Evolutionary conservation across 2,329 filamentous ascomycete genomes (phyloP).

Genomic region (Hypoxylon sp.): DNA sequence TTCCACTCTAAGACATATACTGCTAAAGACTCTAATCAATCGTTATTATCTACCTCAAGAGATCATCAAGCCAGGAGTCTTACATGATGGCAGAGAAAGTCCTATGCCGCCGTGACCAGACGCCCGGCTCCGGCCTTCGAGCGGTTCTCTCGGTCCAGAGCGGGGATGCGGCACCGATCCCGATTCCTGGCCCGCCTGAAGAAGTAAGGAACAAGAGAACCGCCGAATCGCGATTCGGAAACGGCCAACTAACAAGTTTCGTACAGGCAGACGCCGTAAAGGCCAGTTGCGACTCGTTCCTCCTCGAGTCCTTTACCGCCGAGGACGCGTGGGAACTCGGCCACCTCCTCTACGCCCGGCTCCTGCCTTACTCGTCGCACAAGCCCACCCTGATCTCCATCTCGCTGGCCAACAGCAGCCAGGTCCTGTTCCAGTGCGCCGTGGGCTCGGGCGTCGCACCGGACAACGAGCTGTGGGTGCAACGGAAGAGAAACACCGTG

Average conservation of each 20-base stretch:
- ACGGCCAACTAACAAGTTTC: neutral
- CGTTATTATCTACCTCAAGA: neutral
- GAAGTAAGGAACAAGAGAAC: constrained; percentile 40
- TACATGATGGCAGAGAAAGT: constrained; percentile 35
- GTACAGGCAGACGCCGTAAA: constrained; percentile 42
- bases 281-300: constrained; percentile 58
- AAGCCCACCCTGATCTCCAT: constrained; percentile 73
- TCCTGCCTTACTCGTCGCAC: constrained; percentile 60
- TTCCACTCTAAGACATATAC: neutral
- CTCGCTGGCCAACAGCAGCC: constrained; percentile 66
- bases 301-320: constrained; percentile 67
- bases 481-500: constrained; percentile 77
- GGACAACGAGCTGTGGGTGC: constrained; percentile 78
- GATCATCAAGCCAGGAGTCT: neutral
- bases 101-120: constrained; percentile 40
- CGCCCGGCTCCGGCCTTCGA: constrained; percentile 40
- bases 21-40: no score
- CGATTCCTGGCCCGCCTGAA: constrained; percentile 41
- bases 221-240: no score
- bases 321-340: constrained; percentile 75
- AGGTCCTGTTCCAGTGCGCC: constrained; percentile 76
- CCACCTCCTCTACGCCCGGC: constrained; percentile 71
- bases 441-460: constrained; percentile 75
- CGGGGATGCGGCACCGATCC: constrained; percentile 12
- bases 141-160: constrained; percentile 39